These are phyloP conservation scores for Globisporangium parvum DNA, from an alignment of 352 stramenopile species.

Conservation along the genomic window DNA sequence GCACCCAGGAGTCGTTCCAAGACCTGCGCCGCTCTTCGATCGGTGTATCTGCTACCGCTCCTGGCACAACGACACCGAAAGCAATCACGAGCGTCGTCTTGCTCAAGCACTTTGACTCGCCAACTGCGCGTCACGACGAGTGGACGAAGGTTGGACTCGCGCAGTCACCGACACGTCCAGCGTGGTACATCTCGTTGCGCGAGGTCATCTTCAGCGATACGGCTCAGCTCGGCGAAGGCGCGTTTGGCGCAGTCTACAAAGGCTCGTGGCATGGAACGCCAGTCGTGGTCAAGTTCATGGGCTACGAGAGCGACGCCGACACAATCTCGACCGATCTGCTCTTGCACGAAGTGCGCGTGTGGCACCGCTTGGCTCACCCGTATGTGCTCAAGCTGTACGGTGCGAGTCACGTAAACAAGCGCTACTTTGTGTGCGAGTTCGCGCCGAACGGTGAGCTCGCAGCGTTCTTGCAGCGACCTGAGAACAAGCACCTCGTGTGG, in stretches of 20 bases:
- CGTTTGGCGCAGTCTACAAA: conserved; percentile 1
- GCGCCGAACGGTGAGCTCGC: neutral
- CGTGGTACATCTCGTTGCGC: neutral
- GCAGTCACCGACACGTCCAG: neutral
- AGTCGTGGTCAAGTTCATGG: conserved; percentile 5
- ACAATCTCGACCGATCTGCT: neutral
- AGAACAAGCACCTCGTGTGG: neutral
- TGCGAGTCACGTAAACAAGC: too few relatives aligned
- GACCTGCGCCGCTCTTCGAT: neutral
- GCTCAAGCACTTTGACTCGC: neutral
- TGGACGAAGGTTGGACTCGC: neutral
- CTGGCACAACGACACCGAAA: too few relatives aligned
- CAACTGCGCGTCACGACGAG: neutral
- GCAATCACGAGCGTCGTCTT: neutral
- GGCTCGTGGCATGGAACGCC: neutral
- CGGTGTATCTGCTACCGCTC: neutral
- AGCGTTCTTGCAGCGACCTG: neutral
- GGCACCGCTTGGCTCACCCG: too few relatives aligned
- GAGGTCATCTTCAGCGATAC: neutral
- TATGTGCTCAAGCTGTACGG: neutral
- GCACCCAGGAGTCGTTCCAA: neutral
- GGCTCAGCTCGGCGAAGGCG: neutral
- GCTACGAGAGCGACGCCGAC: neutral
- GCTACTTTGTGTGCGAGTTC: neutral
- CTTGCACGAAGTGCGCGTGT: neutral